Conservation (phyloP, 371 early-diverging fungal genomes). For the Basidiobolus meristosporus region DNA sequence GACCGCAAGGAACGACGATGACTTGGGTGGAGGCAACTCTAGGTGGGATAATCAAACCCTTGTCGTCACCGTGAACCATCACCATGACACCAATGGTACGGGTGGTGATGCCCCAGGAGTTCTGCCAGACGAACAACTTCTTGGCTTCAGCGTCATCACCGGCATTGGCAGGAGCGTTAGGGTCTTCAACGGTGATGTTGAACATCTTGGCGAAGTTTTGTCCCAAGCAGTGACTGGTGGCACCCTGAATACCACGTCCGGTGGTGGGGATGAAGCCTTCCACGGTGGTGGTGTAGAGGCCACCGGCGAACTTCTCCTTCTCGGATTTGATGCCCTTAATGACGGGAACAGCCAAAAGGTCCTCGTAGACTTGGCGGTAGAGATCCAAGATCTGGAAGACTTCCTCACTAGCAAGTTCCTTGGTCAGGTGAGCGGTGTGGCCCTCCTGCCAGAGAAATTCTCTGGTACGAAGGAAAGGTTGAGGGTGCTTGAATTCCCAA, state of each 20-base stretch:
- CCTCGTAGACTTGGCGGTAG: slow-evolving; percentile 93
- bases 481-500: slow-evolving; percentile 99
- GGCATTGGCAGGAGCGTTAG: slow-evolving; percentile 18
- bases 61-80: slow-evolving; percentile 99
- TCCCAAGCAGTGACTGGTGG: slow-evolving; percentile 98
- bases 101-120: slow-evolving; percentile 99
- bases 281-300: slow-evolving; percentile 94
- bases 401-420: slow-evolving; percentile 85
- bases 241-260: slow-evolving; percentile 99
- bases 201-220: slow-evolving; percentile 99
- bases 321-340: slow-evolving; percentile 97
- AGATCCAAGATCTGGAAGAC: slow-evolving; percentile 85
- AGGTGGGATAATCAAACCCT: slow-evolving; percentile 98
- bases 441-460: slow-evolving; percentile 99
- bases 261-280: slow-evolving; percentile 98
- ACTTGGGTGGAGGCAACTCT: slow-evolving; percentile 87
- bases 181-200: slow-evolving; percentile 65
- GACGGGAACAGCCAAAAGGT: slow-evolving; percentile 97
- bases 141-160: slow-evolving; percentile 35
- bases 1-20: slow-evolving; percentile 92
- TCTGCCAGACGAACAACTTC: slow-evolving; percentile 89
- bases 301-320: slow-evolving; percentile 99
- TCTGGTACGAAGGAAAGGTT: slow-evolving; percentile 98
- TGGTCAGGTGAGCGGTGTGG: slow-evolving; percentile 93
- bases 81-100: slow-evolving; percentile 99